Evolutionary conservation across 2,329 filamentous ascomycete genomes (phyloP), one percentile per base, ranked within the genome.

Genomic region (Aspergillus luchuensis): DNA sequence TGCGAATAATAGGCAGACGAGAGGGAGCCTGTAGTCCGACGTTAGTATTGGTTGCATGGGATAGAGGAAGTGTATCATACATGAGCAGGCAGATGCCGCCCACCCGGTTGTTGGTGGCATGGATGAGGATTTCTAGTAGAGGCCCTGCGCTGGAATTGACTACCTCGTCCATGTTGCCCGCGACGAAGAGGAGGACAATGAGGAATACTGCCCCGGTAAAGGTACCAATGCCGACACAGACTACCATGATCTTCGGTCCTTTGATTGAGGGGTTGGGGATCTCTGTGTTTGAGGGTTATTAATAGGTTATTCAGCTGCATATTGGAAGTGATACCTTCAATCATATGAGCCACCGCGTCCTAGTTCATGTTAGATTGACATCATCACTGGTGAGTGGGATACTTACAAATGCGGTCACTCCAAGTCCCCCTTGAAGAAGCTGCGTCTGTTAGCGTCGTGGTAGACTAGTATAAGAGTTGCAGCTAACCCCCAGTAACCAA

Each of bases 161-260:
- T 57, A 88, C 84, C 1, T 75, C 71, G 30, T 84, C 76, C 53
- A 87, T 79, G 59, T 88, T 81, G 1, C 82, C 82, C 13, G 87
- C 79, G 45, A 87, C 86, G 57, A 90, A 89, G 0, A 90, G 80
- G 0, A 90, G 76, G 33, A 86, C 83, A 47, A 83, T 80, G 11
- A 89, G 73, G 67, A 89, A 89, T 57, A 88, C 73, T 57, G 86
- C 87, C 0, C 87, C 87, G 0, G 87, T 88, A 5, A 82, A 76
- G 21, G 84, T 84, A 2, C 87, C 87, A 43, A 89, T 89, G 2
- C 78, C 77, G 21, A 88, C 85, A 61, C 85, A 88, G 56, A 81
- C 81, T 2, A 89, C 79, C 86, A 89, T 88, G 59, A 89, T 87
- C 61, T 83, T 83, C 1, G 87, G 87, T 0, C 86, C 87, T 65